Evolutionary conservation across 2,329 filamentous ascomycete genomes (phyloP).

Genomic region (Dactylellina leptospora): DNA sequence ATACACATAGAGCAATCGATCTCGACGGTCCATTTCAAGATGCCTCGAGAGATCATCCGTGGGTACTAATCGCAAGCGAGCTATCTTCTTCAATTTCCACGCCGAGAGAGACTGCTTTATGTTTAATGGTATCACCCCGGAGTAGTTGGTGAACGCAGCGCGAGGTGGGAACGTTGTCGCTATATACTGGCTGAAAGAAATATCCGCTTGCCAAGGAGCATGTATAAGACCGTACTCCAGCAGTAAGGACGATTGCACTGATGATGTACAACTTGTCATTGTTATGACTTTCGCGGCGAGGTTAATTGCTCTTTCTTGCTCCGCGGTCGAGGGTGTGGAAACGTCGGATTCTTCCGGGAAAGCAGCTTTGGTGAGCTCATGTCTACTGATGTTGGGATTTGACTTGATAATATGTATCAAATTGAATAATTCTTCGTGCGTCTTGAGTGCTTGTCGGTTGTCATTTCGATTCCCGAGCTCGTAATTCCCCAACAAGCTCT

Average conservation of each 20-base stretch:
- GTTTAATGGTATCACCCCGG: conserved; percentile 10
- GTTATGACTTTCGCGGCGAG: conserved; percentile 55
- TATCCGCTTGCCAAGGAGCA: conserved; percentile 53
- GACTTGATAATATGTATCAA: conserved; percentile 54
- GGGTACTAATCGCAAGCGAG: conserved; percentile 54
- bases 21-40: conserved; percentile 56
- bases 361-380: conserved; percentile 43
- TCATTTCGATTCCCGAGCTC: conserved; percentile 24
- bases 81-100: conserved; percentile 56
- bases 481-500: conserved; percentile 38
- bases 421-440: conserved; percentile 55
- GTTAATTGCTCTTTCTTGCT: conserved; percentile 55
- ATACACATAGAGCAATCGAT: conserved; percentile 56
- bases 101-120: conserved; percentile 55
- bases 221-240: conserved; percentile 54
- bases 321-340: not conserved
- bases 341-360: conserved; percentile 33
- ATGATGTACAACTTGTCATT: conserved; percentile 56
- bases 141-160: conserved; percentile 51
- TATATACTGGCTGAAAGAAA: conserved; percentile 54
- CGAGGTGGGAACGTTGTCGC: conserved; percentile 50
- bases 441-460: conserved; percentile 42
- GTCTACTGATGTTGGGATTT: conserved; percentile 43
- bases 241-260: conserved; percentile 37
- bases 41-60: conserved; percentile 58